Evolutionary conservation across 768 basidiomycete genomes (phyloP).

Genomic region (Lactarius vividus): DNA sequence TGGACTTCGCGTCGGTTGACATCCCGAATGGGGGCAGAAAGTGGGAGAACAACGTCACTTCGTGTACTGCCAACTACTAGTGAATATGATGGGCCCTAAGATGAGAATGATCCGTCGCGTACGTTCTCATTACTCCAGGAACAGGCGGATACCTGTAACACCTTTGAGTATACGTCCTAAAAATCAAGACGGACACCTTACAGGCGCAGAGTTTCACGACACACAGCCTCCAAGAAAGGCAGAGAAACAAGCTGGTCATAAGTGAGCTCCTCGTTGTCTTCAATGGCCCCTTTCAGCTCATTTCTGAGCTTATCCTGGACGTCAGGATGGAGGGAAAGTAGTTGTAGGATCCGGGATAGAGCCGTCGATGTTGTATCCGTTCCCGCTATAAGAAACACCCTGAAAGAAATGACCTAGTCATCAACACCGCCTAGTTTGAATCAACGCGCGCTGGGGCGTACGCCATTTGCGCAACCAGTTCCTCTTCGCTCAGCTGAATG

Average conservation of each 20-base stretch:
- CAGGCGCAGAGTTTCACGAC: constrained; percentile 26
- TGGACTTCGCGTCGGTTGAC: background rate
- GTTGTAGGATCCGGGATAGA: constrained; percentile 27
- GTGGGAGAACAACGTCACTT: background rate
- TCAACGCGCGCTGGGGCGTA: constrained; percentile 1
- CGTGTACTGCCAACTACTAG: background rate
- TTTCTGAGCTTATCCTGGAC: background rate
- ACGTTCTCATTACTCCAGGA: background rate
- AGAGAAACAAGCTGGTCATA: constrained; percentile 36
- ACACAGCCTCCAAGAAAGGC: constrained; percentile 38
- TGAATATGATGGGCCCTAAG: background rate
- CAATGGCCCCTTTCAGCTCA: constrained; percentile 3
- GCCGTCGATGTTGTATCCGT: constrained; percentile 34
- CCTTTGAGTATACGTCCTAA: background rate
- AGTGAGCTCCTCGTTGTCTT: constrained; percentile 30
- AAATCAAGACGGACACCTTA: constrained; percentile 20
- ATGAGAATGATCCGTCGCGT: background rate
- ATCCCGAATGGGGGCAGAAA: background rate
- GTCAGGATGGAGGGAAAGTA: constrained; percentile 30
- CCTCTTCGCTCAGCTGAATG: constrained; percentile 37
- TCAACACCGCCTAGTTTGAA: background rate
- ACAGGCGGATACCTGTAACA: background rate
- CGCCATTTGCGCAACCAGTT: constrained; percentile 38
- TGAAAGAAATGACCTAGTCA: background rate
- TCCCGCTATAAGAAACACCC: constrained; percentile 31